phyloP scores from a whole-genome alignment of 805 yeast species.

The Saturnispora diversa region DNA sequence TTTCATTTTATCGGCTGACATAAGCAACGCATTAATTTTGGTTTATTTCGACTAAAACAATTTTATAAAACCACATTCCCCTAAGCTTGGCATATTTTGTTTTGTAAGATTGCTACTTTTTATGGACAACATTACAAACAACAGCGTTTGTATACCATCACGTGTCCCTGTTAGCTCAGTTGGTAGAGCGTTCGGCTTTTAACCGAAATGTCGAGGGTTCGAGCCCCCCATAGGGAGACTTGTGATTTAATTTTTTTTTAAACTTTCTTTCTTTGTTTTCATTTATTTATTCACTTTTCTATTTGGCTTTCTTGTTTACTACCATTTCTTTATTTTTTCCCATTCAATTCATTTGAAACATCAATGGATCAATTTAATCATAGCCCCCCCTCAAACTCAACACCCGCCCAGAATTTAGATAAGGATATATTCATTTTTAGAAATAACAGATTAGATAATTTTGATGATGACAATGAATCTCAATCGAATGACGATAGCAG shows the following conservation, averaged over 20 bases:
- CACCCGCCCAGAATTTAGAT: neutral
- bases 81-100: too few species aligned
- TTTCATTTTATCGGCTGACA: too few species aligned
- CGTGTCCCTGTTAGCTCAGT: constrained; percentile 55
- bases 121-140: too few species aligned
- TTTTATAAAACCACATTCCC: too few species aligned
- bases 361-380: constrained; percentile 3
- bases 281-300: neutral
- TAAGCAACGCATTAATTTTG: too few species aligned
- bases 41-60: too few species aligned
- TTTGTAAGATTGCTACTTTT: too few species aligned
- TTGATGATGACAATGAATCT: constrained; percentile 1
- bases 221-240: constrained; percentile 50
- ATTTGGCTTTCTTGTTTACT: too few species aligned
- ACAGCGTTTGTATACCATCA: too few species aligned
- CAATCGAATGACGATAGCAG: neutral
- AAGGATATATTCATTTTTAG: neutral
- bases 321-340: neutral
- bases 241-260: neutral
- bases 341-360: too few species aligned
- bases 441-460: neutral
- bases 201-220: constrained; percentile 57
- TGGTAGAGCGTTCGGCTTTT: constrained; percentile 65
- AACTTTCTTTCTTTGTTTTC: neutral
- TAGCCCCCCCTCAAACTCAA: constrained; percentile 3